A percentile compares a stretch with the other conserved stretches of the same genome.
These are phyloP conservation scores for Xylaria digitata DNA, from an alignment of 2,329 filamentous ascomycete species.

Conservation along the genomic window DNA sequence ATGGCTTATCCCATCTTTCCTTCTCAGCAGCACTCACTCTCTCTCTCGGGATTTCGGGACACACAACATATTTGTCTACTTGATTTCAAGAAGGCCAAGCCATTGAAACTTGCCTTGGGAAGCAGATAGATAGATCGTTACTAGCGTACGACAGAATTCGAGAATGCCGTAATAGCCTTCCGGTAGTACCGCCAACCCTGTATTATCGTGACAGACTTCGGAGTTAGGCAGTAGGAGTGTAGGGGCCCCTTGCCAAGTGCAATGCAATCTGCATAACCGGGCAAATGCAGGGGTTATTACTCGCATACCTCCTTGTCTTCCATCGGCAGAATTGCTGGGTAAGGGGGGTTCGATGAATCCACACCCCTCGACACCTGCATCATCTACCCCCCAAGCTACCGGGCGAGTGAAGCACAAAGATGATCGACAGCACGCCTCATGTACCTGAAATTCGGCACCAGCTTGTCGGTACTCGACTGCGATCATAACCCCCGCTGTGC, in stretches of 20 bases:
- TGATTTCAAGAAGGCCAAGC: background rate
- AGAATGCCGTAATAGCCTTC: constrained; percentile 20
- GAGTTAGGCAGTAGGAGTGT: constrained; percentile 26
- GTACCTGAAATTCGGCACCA: constrained; percentile 33
- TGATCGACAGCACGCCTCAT: constrained; percentile 29
- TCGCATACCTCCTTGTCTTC: constrained; percentile 27
- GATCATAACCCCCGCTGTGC: constrained; percentile 3
- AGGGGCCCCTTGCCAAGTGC: constrained; percentile 27
- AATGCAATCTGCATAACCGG: constrained; percentile 34
- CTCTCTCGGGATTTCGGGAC: constrained; percentile 6
- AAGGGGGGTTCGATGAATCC: constrained; percentile 29
- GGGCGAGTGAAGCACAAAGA: constrained; percentile 9
- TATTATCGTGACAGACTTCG: constrained; percentile 34
- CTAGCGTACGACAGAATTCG: constrained; percentile 24
- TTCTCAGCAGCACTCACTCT: constrained; percentile 7
- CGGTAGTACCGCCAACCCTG: constrained; percentile 25
- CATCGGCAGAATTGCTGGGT: constrained; percentile 26
- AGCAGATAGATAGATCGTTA: constrained; percentile 14
- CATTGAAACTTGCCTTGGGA: constrained; percentile 15
- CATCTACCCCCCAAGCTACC: constrained; percentile 30
- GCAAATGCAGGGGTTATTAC: constrained; percentile 36
- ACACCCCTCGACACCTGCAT: constrained; percentile 21
- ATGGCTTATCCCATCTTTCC: constrained; percentile 11
- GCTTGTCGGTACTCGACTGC: constrained; percentile 18
- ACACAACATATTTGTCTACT: constrained; percentile 13